Percentiles rank a stretch among this genome's conserved stretches.
These are phyloP conservation scores for Cubamyces lactineus DNA, from an alignment of 768 basidiomycete species.

Conservation along the genomic window DNA sequence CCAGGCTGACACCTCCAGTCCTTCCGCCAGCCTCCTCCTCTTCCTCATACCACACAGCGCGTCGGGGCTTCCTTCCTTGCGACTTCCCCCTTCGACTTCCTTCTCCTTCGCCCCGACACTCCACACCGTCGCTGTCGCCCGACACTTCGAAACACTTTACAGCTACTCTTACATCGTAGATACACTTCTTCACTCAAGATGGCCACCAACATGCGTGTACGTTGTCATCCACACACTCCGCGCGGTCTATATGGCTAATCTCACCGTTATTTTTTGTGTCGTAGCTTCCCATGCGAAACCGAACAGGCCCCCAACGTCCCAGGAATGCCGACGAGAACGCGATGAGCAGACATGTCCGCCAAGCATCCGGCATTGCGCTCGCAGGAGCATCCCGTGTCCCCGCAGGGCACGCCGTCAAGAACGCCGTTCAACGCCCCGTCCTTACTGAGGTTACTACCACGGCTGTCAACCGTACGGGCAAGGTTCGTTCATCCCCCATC, in stretches of 20 bases:
- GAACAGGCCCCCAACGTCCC: constrained; percentile 62
- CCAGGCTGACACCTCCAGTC: constrained; percentile 41
- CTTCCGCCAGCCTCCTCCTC: constrained; percentile 27
- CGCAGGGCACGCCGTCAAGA: constrained; percentile 53
- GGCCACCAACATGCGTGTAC: constrained; percentile 69
- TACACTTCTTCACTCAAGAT: constrained; percentile 39
- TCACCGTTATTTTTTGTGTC: constrained; percentile 12
- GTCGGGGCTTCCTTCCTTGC: constrained; percentile 32
- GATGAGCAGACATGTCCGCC: constrained; percentile 65
- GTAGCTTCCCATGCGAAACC: constrained; percentile 69
- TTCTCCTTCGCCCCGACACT: constrained; percentile 22
- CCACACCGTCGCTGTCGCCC: constrained; percentile 23
- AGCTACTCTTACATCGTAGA: constrained; percentile 22
- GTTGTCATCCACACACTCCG: constrained; percentile 22
- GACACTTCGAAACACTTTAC: constrained; percentile 27
- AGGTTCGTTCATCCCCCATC: constrained; percentile 50
- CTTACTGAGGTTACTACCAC: constrained; percentile 82
- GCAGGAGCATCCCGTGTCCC: constrained; percentile 53
- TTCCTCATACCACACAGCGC: constrained; percentile 32
- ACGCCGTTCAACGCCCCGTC: constrained; percentile 62
- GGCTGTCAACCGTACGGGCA: constrained; percentile 65
- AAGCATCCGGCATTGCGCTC: constrained; percentile 52
- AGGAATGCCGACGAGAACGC: constrained; percentile 82
- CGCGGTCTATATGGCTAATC: background rate
- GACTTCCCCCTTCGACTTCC: constrained; percentile 38